Evolutionary conservation across 768 basidiomycete species (phyloP), one percentile per base, ranked within the genome.

Genomic region (Phaeotremella fagi): DNA sequence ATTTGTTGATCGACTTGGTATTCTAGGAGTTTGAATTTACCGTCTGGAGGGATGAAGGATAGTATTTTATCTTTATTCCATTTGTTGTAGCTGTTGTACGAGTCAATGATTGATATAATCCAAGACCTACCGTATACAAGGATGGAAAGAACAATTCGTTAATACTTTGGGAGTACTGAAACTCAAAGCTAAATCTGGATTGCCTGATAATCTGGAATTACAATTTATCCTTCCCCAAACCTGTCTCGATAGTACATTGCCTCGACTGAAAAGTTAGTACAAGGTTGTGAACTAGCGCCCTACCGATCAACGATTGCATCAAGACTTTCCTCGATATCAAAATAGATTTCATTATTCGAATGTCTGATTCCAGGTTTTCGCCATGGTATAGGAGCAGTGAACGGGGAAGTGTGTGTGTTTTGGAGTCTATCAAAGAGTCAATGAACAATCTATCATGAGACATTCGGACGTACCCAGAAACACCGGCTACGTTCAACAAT

Each of bases 21-120:
- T 60, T 90, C 87, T 67, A 85, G 81, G 18, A 95, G 78, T 6
- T 80, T 80, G 75, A 95, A 97, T 47, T 81, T 81, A 2, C 92
- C 91, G 63, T 97, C 92, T 3, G 92, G 92, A 4, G 92, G 92
- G 20, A 97, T 82, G 70, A 97, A 97, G 1, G 92, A 94, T 36
- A 97, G 76, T 1, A 79, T 75, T 63, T 82, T 85, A 66, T 88
- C 84, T 33, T 83, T 82, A 22, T 79, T 77, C 86, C 89, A 95
- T 51, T 84, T 83, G 64, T 82, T 84, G 23, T 92, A 77, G 31
- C 90, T 92, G 12, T 22, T 12, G 9, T 22, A 12, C 22, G 38
- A 41, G 7, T 41, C 20, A 41, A 44, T 25, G 45, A 28, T 22
- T 50, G 15, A 45, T 41, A 43, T 50, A 22, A 2, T 9, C 3